phyloP scores from a whole-genome alignment of 2,329 filamentous ascomycete genomes.

The Chaetothyriales sp. region DNA sequence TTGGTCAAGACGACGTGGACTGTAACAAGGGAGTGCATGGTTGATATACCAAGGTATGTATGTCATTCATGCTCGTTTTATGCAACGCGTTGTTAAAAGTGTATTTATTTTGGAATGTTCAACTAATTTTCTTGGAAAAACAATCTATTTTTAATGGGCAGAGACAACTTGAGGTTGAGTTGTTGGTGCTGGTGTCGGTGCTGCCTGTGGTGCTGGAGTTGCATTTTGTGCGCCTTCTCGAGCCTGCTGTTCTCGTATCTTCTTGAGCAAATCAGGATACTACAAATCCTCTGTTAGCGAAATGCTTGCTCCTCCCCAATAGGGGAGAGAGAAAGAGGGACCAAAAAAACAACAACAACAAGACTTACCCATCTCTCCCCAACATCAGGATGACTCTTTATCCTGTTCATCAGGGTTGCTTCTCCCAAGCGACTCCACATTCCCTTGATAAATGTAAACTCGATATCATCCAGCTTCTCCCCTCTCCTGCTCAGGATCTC shows the following conservation, averaged over 20 bases:
- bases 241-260: conserved; percentile 45
- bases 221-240: conserved; percentile 8
- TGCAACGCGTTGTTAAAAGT: too few relatives aligned
- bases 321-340: too few relatives aligned
- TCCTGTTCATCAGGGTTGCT: conserved; percentile 66
- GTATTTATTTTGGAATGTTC: too few relatives aligned
- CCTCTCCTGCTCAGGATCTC: conserved; percentile 31
- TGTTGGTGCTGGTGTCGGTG: neutral
- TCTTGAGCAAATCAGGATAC: conserved; percentile 46
- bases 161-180: neutral
- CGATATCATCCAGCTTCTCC: conserved; percentile 54
- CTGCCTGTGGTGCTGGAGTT: neutral
- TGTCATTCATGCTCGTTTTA: too few relatives aligned
- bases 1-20: too few relatives aligned
- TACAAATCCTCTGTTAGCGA: conserved; percentile 1
- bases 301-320: neutral
- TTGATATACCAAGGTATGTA: too few relatives aligned
- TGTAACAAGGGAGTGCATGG: too few relatives aligned
- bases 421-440: conserved; percentile 56
- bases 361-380: conserved; percentile 49
- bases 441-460: conserved; percentile 69
- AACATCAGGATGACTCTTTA: conserved; percentile 79
- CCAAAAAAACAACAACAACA: too few relatives aligned
- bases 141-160: neutral
- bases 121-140: neutral